Percentiles rank a stretch among this genome's conserved stretches.
phyloP scores from a whole-genome alignment of 768 basidiomycete genomes.

The Calocybe cyanea region DNA sequence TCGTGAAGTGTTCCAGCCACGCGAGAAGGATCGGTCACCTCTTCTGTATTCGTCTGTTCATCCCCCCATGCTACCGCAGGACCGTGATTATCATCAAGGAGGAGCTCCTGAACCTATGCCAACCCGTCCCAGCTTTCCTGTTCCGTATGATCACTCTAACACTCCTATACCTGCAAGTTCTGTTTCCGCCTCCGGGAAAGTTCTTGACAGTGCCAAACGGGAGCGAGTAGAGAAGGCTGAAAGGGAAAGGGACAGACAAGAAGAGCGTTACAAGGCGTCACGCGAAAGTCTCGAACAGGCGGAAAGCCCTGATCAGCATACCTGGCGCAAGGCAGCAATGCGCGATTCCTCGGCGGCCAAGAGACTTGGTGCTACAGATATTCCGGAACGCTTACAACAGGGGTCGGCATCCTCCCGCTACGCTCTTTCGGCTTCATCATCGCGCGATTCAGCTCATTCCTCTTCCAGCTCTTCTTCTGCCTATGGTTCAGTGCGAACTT shows the following conservation, averaged over 20 bases:
- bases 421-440: background rate
- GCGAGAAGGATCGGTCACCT: constrained; percentile 8
- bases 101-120: constrained; percentile 6
- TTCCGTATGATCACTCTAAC: constrained; percentile 12
- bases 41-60: constrained; percentile 16
- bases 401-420: constrained; percentile 7
- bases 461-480: constrained; percentile 2
- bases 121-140: constrained; percentile 4
- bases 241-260: constrained; percentile 9
- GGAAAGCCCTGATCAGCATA: constrained; percentile 3
- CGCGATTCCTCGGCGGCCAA: background rate
- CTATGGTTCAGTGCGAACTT: constrained; percentile 11
- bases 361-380: background rate
- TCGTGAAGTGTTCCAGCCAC: constrained; percentile 15
- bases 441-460: constrained; percentile 8
- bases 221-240: constrained; percentile 25
- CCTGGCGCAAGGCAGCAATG: background rate
- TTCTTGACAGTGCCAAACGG: constrained; percentile 38
- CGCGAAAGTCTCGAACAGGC: constrained; percentile 5
- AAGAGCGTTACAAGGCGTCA: constrained; percentile 2
- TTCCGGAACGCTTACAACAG: constrained; percentile 1
- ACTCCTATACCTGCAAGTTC: constrained; percentile 31
- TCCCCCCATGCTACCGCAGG: constrained; percentile 15
- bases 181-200: constrained; percentile 53
- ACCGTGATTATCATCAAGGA: background rate